These are phyloP conservation scores for Aspergillus sergii DNA, from an alignment of 2,329 filamentous ascomycete species.

Conservation along the genomic window DNA sequence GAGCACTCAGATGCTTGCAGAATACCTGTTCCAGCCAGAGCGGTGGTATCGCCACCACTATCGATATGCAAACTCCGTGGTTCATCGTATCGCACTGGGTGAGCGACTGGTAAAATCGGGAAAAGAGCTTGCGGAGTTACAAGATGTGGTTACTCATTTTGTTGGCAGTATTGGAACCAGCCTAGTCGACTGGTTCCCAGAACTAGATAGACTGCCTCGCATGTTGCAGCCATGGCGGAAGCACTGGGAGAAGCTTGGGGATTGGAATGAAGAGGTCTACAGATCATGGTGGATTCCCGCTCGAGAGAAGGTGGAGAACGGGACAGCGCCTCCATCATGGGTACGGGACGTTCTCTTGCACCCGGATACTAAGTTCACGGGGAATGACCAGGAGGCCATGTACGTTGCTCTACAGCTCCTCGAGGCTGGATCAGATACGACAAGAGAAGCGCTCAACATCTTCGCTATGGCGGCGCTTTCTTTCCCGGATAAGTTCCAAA, in stretches of 20 bases:
- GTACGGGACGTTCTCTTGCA: slow-evolving; percentile 38
- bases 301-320: slow-evolving; percentile 26
- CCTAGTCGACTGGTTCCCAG: slow-evolving; percentile 44
- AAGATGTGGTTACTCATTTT: slow-evolving; percentile 41
- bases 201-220: slow-evolving; percentile 32
- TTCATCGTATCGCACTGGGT: slow-evolving; percentile 41
- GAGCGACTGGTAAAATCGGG: slow-evolving; percentile 33
- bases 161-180: slow-evolving; percentile 38
- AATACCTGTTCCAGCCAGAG: slow-evolving; percentile 36
- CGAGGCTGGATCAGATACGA: slow-evolving; percentile 50
- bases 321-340: slow-evolving; percentile 38
- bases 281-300: slow-evolving; percentile 38
- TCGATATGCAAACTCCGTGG: slow-evolving; percentile 44
- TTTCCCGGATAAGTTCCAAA: slow-evolving; percentile 26
- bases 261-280: slow-evolving; percentile 39
- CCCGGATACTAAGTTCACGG: slow-evolving; percentile 31
- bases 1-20: slow-evolving; percentile 39
- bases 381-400: slow-evolving; percentile 42
- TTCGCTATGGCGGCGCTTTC: slow-evolving; percentile 33
- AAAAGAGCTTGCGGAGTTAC: slow-evolving; percentile 40
- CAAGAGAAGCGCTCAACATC: slow-evolving; percentile 40
- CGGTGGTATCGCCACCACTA: slow-evolving; percentile 46
- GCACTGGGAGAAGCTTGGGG: slow-evolving; percentile 37
- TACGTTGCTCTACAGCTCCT: slow-evolving; percentile 45
- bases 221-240: slow-evolving; percentile 29